Evolutionary conservation across 148 eudicot species (phyloP), one percentile per base, ranked within the genome.

Genomic region (Arctostaphylos glauca): DNA sequence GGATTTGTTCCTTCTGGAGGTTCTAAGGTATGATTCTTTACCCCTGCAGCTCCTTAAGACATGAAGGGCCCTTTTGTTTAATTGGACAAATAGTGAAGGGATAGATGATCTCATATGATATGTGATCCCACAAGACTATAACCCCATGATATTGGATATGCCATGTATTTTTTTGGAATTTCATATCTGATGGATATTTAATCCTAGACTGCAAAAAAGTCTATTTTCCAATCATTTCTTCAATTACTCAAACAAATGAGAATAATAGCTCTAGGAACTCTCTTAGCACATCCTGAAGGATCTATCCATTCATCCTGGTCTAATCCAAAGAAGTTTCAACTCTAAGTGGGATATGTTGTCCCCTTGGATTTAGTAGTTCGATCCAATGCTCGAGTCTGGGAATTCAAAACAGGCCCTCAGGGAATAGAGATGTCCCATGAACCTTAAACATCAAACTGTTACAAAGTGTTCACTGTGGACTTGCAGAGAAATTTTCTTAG

Each of bases 1-100:
- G 99, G 98, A 6, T 94, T 96, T 90, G 96, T 96, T 83, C 97
- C 98, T 84, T 94, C 98, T 83, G 86, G 85, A 54, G 93, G 89
- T 84, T 85, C 94, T 80, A 92, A 94, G 98, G 99, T 94, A 81
- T 62, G 62, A 12, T 64, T 44, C 80, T 60, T 76, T 74, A 81
- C 74, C 70, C 41, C 60, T 6, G 19, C 6, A 38, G 12, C 60
- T 76, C 14, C 53, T 62, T 41, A 56, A 71, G 46, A 71, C 19
- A 23, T 8, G 43, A 62, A 52, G 56, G 54, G 23, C 76, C 16
- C 19, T 5, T 76, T 76, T 18, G 15, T 67, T 67, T 13, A 25
- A 67, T 67, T 3, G 5, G 19, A 66, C 7, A 68, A 38, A 68
- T 68, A 38, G 46, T 68, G 46, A 38, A 38, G 18, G 62, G 19